A percentile compares a stretch with the other conserved stretches of the same genome.
Evolutionary conservation across 2,329 filamentous ascomycete genomes (phyloP).

Genomic region (Monilinia fructicola): DNA sequence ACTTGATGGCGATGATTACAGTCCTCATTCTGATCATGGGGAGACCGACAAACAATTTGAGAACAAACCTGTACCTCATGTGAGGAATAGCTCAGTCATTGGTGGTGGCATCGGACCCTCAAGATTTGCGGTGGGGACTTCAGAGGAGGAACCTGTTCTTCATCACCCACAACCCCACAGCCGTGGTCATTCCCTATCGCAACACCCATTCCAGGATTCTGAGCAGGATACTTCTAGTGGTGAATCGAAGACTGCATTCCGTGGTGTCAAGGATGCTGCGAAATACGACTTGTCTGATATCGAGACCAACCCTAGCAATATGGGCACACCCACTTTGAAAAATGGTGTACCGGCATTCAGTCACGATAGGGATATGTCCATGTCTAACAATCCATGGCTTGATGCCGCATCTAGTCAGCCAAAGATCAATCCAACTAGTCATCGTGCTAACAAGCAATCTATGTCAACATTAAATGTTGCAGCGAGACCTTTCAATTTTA

Average conservation of each 20-base stretch:
- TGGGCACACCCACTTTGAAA: constrained; percentile 61
- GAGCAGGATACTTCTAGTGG: constrained; percentile 45
- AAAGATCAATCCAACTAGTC: constrained; percentile 50
- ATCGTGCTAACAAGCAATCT: constrained; percentile 64
- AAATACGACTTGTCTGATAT: constrained; percentile 60
- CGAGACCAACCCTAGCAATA: constrained; percentile 71
- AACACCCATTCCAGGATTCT: constrained; percentile 62
- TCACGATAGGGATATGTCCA: constrained; percentile 57
- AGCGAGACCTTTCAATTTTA: constrained; percentile 85
- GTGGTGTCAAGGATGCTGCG: constrained; percentile 24
- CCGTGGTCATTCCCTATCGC: constrained; percentile 68
- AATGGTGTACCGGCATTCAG: constrained; percentile 50
- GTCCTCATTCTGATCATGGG: constrained; percentile 52
- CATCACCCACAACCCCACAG: constrained; percentile 75
- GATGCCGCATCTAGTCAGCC: constrained; percentile 48
- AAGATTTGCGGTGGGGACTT: constrained; percentile 52
- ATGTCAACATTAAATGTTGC: constrained; percentile 82
- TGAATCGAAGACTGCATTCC: constrained; percentile 31
- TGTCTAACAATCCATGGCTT: constrained; percentile 62
- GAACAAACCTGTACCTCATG: constrained; percentile 27
- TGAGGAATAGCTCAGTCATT: constrained; percentile 32
- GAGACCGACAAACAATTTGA: constrained; percentile 32
- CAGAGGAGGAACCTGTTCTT: constrained; percentile 56
- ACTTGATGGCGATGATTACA: constrained; percentile 75
- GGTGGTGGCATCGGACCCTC: constrained; percentile 35